Conservation (phyloP, 2,329 filamentous ascomycete genomes). For the Pleoardoris graminearum region DNA sequence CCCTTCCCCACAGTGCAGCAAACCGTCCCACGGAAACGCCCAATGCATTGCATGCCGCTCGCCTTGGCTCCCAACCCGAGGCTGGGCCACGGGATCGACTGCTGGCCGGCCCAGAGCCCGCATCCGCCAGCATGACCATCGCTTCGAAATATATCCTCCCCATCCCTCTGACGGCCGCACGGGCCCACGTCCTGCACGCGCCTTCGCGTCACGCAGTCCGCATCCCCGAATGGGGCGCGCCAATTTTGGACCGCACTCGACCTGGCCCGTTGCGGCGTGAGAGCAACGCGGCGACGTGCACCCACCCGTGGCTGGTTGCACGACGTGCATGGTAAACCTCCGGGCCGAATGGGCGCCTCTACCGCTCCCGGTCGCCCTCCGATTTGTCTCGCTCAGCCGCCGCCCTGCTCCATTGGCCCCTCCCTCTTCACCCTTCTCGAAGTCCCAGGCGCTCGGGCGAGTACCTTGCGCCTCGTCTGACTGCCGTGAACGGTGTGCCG, state of each 20-base stretch:
- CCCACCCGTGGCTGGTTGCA: slow-evolving; percentile 5
- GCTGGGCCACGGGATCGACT: too few relatives aligned
- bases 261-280: neutral
- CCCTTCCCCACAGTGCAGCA: neutral
- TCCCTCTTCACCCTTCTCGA: slow-evolving; percentile 1
- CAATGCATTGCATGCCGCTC: too few relatives aligned
- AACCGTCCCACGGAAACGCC: neutral
- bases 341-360: neutral
- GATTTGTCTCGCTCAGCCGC: neutral
- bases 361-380: neutral
- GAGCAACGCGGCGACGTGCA: neutral
- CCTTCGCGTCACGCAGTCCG: neutral
- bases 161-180: neutral
- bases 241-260: neutral
- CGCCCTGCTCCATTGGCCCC: neutral
- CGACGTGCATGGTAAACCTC: neutral
- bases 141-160: neutral
- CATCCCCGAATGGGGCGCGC: neutral
- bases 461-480: neutral
- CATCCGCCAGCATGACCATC: neutral
- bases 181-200: neutral
- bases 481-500: slow-evolving; percentile 1
- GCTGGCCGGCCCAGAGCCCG: too few relatives aligned
- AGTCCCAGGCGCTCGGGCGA: neutral
- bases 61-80: too few relatives aligned